Evolutionary conservation across 129 eudicot species (phyloP), one percentile per base, ranked within the genome.

Genomic region (Smallanthus sonchifolius): DNA sequence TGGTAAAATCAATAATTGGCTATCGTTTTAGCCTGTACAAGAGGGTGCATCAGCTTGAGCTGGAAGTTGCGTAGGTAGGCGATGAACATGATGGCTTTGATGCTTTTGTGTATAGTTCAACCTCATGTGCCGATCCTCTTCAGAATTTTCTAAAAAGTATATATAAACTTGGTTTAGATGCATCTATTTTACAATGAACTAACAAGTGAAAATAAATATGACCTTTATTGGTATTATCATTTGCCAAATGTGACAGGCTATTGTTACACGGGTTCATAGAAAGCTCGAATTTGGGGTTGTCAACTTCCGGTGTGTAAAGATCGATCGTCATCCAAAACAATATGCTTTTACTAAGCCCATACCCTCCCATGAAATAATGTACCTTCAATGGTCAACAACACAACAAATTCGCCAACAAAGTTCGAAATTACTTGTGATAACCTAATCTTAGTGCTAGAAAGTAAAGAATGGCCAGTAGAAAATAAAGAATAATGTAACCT

Each of bases 221-320:
- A 90, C 98, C 97, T 86, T 80, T 84, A 64, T 75, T 80, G 30
- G 85, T 48, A 32, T 90, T 86, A 64, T 80, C 86, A 65, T 86
- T 87, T n/a, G 97, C 97, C 81, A 86, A 19, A 55, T 32, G 56
- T 67, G 90, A 84, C 81, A 94, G 78, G 80, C 69, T 64, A 70
- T 73, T 82, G 82, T 74, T 88, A 84, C 98, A 94, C 42, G 75
- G 91, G 75, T 79, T 86, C 93, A 90, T 88, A 60, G 98, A 94
- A 77, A 94, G 97, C 75, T 94, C 98, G 49, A 94, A 94, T 86
- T 92, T 91, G 60, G 88, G 96, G 77, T 82, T n/a, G 70, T 94
- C 98, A 64, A 94, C 82, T 86, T 94, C 98, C 28, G 97, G 87
- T 49, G 83, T 79, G 83, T 88, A 90, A 65, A 94, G 98, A 91